A percentile compares a stretch with the other conserved stretches of the same genome.
These are phyloP conservation scores for Phytophthora meadii DNA, from an alignment of 352 stramenopile species.

Conservation along the genomic window DNA sequence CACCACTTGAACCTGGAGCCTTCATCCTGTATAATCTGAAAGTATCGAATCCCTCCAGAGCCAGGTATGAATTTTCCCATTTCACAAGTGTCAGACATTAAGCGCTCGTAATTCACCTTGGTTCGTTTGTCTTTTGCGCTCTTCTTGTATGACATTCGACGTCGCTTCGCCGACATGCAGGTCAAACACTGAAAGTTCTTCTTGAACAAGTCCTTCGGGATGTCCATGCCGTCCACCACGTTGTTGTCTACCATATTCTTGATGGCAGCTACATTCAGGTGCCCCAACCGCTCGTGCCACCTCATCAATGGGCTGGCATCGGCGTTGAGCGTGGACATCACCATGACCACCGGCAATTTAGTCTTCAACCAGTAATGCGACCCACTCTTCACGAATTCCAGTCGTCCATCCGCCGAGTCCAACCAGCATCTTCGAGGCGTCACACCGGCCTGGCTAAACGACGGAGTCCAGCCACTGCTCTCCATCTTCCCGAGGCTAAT, in stretches of 20 bases:
- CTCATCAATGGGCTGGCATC: background rate
- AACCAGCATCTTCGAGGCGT: background rate
- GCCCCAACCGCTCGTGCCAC: background rate
- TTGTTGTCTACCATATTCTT: background rate
- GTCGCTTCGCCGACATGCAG: background rate
- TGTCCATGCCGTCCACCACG: background rate
- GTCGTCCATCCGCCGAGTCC: background rate
- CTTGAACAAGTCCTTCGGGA: background rate
- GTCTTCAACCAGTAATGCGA: background rate
- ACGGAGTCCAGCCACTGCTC: background rate
- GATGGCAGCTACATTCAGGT: background rate
- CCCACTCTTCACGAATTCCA: background rate
- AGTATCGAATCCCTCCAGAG: background rate
- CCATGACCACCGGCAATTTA: no score
- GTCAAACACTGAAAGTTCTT: background rate
- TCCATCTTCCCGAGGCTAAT: background rate
- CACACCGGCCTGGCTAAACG: background rate
- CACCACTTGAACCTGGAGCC: constrained; percentile 17
- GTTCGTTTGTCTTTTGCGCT: background rate
- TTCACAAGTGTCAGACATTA: background rate
- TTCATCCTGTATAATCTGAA: constrained; percentile 20
- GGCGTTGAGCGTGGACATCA: background rate
- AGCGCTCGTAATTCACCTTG: background rate
- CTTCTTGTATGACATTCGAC: background rate
- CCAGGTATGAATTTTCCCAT: background rate